phyloP scores from a whole-genome alignment of 139 green algal genomes.

The Limnomonas spitsbergensis region DNA sequence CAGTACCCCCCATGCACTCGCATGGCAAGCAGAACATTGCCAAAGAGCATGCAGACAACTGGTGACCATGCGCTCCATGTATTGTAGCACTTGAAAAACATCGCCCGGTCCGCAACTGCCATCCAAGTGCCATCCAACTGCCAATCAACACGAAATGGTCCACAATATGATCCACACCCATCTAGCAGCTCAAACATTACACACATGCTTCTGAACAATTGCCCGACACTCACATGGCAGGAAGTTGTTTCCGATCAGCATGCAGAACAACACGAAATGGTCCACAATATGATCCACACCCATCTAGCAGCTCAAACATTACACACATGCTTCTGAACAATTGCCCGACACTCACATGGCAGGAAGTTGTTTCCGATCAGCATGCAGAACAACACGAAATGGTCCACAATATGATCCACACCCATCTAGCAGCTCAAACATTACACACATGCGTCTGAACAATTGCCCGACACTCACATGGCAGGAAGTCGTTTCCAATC shows the following conservation, averaged over 20 bases:
- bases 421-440: no score
- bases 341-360: slow-evolving; percentile 38
- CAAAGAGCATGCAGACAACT: no score
- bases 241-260: slow-evolving; percentile 97
- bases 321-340: no score
- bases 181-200: no score
- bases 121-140: slow-evolving; percentile 94
- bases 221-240: slow-evolving; percentile 53
- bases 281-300: slow-evolving; percentile 89
- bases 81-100: no score
- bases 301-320: no score
- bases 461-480: slow-evolving; percentile 23
- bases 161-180: no score
- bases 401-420: slow-evolving; percentile 86
- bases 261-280: slow-evolving; percentile 93
- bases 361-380: slow-evolving; percentile 97
- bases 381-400: slow-evolving; percentile 95
- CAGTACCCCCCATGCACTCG: no score
- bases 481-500: slow-evolving; percentile 94
- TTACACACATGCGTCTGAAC: no score
- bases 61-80: no score
- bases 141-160: slow-evolving; percentile 95
- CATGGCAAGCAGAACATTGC: slow-evolving; percentile 85
- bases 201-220: no score
- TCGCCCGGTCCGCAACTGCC: no score